phyloP scores from a whole-genome alignment of 148 eudicot species.

The Salicornia ramosissima region DNA sequence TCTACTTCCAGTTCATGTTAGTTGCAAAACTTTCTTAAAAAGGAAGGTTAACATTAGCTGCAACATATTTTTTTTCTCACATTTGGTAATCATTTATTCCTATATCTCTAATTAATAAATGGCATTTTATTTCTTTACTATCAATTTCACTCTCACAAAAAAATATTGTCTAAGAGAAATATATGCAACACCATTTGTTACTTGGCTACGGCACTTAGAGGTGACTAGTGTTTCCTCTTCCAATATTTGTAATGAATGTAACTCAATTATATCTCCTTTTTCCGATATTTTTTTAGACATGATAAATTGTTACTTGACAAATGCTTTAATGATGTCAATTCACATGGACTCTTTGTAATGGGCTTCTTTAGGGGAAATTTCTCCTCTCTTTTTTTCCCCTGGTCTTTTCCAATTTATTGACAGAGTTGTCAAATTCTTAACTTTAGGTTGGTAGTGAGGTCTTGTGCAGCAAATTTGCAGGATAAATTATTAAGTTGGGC shows the following conservation, averaged over 20 bases:
- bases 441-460: slow-evolving; percentile 4
- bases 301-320: not conserved
- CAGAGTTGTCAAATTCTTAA: slow-evolving; percentile 10
- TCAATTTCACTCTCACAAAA: too few species aligned
- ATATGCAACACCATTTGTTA: too few species aligned
- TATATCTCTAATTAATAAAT: not conserved
- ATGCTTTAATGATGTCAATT: not conserved
- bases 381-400: not conserved
- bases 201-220: too few species aligned
- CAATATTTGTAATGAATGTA: too few species aligned
- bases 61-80: too few species aligned
- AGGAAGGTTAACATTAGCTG: too few species aligned
- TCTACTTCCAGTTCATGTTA: too few species aligned
- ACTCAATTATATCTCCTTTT: too few species aligned
- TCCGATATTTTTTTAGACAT: not conserved
- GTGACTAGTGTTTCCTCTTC: too few species aligned
- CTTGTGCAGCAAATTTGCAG: not conserved
- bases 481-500: not conserved
- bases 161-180: too few species aligned
- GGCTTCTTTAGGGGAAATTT: not conserved
- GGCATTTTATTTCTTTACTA: not conserved
- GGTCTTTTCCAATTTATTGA: not conserved
- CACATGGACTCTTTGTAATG: not conserved
- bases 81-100: too few species aligned
- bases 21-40: too few species aligned